Conservation (phyloP, 805 yeast species). For the Candida verbasci region DNA sequence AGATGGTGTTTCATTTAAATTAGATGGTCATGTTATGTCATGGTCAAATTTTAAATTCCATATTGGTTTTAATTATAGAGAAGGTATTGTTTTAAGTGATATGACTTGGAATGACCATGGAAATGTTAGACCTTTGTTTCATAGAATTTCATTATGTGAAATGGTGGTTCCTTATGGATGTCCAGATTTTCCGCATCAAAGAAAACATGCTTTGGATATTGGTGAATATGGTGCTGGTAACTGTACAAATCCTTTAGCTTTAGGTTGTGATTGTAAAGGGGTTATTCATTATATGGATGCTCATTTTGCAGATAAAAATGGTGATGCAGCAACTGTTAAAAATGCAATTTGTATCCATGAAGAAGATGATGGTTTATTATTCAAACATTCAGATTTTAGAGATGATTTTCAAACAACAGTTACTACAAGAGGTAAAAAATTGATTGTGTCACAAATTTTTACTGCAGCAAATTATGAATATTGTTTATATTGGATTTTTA, state of each 20-base stretch:
- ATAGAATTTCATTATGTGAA: slow-evolving; percentile 72
- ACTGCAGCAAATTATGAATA: slow-evolving; percentile 87
- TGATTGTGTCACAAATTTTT: slow-evolving; percentile 74
- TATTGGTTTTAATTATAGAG: slow-evolving; percentile 81
- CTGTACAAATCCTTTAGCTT: slow-evolving; percentile 72
- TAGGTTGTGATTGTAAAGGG: slow-evolving; percentile 86
- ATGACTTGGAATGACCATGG: slow-evolving; percentile 74
- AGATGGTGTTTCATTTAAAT: slow-evolving; percentile 73
- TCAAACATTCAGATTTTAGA: slow-evolving; percentile 81
- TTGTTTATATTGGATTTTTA: slow-evolving; percentile 77
- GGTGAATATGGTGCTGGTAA: slow-evolving; percentile 89
- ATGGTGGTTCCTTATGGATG: slow-evolving; percentile 85
- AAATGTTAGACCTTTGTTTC: slow-evolving; percentile 67
- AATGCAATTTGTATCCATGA: slow-evolving; percentile 83
- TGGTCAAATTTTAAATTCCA: slow-evolving; percentile 80
- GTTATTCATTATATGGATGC: slow-evolving; percentile 80
- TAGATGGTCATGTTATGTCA: slow-evolving; percentile 63
- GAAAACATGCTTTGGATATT: slow-evolving; percentile 82
- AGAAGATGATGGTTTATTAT: slow-evolving; percentile 77
- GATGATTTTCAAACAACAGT: slow-evolving; percentile 72
- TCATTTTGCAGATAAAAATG: slow-evolving; percentile 62
- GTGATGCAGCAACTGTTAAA: slow-evolving; percentile 66
- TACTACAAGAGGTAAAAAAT: slow-evolving; percentile 69
- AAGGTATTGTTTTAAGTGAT: slow-evolving; percentile 76
- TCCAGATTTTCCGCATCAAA: slow-evolving; percentile 76